Conservation (phyloP, 257 asterid genomes). For the Nicotiana paniculata region DNA sequence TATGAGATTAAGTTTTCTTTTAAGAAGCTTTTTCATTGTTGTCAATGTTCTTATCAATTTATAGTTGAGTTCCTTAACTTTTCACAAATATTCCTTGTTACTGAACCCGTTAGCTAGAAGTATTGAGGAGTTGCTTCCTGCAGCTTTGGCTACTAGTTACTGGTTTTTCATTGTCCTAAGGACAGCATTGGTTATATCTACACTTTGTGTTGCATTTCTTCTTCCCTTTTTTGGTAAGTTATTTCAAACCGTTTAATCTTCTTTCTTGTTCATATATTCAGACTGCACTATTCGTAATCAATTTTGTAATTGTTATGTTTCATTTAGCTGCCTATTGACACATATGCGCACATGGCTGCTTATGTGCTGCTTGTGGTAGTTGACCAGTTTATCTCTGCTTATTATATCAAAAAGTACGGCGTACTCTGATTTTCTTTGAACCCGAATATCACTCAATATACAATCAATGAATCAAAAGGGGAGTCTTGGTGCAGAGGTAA, state of each 20-base stretch:
- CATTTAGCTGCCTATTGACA: not conserved
- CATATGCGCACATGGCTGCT: too few relatives aligned
- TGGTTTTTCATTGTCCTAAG: constrained; percentile 63
- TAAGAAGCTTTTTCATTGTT: constrained; percentile 6
- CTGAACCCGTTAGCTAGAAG: constrained; percentile 76
- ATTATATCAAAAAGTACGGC: too few relatives aligned
- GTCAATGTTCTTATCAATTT: constrained; percentile 39
- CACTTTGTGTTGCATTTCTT: constrained; percentile 58
- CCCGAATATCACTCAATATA: too few relatives aligned
- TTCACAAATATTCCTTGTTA: constrained; percentile 51
- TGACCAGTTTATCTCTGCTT: too few relatives aligned
- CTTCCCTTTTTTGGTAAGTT: constrained; percentile 78
- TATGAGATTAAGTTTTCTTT: not conserved
- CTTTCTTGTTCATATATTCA: too few relatives aligned
- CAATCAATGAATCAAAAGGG: too few relatives aligned
- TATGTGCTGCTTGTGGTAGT: too few relatives aligned
- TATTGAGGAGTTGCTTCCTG: constrained; percentile 70
- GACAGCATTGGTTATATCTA: constrained; percentile 57
- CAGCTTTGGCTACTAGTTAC: constrained; percentile 27
- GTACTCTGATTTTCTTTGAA: too few relatives aligned
- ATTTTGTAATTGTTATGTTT: not conserved
- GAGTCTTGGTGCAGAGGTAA: too few relatives aligned
- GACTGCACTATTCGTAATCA: not conserved
- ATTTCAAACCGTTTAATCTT: not conserved
- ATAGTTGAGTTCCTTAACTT: constrained; percentile 49